Evolutionary conservation across 2,329 filamentous ascomycete genomes (phyloP).

Genomic region (Fusarium praegraminearum): DNA sequence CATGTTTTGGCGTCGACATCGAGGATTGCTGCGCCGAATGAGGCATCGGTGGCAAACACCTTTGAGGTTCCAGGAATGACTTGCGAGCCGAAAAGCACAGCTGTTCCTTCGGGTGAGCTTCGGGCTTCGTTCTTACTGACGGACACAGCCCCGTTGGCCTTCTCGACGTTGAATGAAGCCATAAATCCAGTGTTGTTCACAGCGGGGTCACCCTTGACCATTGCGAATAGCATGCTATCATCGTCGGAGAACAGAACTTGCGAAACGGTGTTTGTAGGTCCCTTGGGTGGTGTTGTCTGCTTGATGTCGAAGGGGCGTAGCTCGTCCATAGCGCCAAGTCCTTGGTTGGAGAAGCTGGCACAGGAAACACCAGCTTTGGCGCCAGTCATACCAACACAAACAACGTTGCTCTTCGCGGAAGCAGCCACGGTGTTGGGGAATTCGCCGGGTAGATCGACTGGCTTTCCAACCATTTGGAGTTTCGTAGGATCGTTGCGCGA

Average conservation of each 20-base stretch:
- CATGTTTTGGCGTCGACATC: conserved; percentile 52
- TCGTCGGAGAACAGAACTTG: conserved; percentile 71
- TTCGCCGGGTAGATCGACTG: conserved; percentile 60
- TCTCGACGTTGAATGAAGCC: conserved; percentile 61
- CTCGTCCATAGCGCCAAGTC: conserved; percentile 58
- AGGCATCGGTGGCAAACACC: conserved; percentile 68
- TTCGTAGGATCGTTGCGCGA: conserved; percentile 56
- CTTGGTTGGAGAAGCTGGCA: conserved; percentile 53
- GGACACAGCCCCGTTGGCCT: background rate
- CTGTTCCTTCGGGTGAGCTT: conserved; percentile 65
- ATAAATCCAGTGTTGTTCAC: conserved; percentile 69
- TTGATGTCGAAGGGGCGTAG: conserved; percentile 62
- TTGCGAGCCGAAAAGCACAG: conserved; percentile 67
- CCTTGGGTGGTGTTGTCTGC: conserved; percentile 69
- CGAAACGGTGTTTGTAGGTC: conserved; percentile 69
- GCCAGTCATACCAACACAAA: conserved; percentile 62
- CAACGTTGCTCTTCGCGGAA: conserved; percentile 56
- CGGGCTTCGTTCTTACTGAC: conserved; percentile 48
- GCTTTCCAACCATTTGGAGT: conserved; percentile 58
- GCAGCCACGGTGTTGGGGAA: conserved; percentile 66
- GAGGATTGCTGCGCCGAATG: conserved; percentile 67
- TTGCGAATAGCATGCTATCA: conserved; percentile 63
- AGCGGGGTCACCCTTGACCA: conserved; percentile 70
- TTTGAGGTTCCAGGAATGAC: conserved; percentile 58
- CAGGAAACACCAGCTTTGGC: conserved; percentile 60